A percentile compares a stretch with the other conserved stretches of the same genome.
phyloP scores from a whole-genome alignment of 1,139 yeast genomes.

The Yamadazyma conglobata region DNA sequence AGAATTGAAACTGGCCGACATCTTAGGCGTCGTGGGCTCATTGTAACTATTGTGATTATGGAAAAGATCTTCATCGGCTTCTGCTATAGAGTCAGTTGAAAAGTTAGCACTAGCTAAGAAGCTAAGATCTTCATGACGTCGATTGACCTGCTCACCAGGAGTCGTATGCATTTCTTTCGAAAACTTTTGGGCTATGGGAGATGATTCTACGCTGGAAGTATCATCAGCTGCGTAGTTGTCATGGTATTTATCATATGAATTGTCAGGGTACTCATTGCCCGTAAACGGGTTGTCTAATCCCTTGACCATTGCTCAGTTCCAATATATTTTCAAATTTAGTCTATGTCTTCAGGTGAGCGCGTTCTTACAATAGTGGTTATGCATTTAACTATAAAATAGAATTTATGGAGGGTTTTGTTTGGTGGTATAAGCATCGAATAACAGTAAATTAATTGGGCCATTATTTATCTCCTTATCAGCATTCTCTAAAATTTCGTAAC shows the following conservation, averaged over 20 bases:
- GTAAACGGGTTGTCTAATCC: no score
- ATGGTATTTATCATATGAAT: no score
- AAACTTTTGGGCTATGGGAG: constrained; percentile 9
- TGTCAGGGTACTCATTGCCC: no score
- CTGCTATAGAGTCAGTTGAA: constrained; percentile 39
- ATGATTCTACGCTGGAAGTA: constrained; percentile 11
- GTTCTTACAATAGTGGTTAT: no score
- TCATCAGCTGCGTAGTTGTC: no score
- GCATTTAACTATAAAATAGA: background rate
- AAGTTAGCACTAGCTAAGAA: constrained; percentile 40
- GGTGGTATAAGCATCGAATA: constrained; percentile 73
- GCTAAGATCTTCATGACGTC: constrained; percentile 7
- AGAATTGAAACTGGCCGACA: constrained; percentile 1
- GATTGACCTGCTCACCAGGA: background rate
- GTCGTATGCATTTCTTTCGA: no score
- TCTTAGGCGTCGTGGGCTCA: constrained; percentile 9
- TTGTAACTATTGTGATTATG: background rate
- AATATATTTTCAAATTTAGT: no score
- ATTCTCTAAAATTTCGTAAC: constrained; percentile 71
- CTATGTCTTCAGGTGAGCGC: no score
- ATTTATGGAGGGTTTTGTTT: constrained; percentile 57
- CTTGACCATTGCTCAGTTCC: no score
- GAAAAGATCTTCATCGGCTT: constrained; percentile 13
- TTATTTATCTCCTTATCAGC: constrained; percentile 59
- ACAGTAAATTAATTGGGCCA: constrained; percentile 64